Conservation (phyloP, 1,284 basidiomycete genomes). For the Puccinia polysora region DNA sequence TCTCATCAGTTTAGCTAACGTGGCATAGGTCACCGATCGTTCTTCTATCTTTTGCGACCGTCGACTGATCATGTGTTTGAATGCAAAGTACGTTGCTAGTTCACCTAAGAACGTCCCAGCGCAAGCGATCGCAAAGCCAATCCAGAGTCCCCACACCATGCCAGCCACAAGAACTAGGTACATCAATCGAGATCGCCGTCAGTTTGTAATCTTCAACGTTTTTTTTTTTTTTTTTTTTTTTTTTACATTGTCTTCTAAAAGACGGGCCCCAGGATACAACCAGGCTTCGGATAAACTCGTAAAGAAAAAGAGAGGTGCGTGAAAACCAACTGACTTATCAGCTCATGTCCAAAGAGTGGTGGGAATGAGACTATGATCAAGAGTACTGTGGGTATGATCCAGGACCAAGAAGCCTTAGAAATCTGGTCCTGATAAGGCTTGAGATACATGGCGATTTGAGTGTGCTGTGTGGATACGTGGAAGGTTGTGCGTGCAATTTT, state of each 20-base stretch:
- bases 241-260: slow-evolving; percentile 19
- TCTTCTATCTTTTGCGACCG: slow-evolving; percentile 52
- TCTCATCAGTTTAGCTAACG: slow-evolving; percentile 52
- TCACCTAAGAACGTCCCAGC: slow-evolving; percentile 52
- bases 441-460: slow-evolving; percentile 3
- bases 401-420: slow-evolving; percentile 42
- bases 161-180: slow-evolving; percentile 49
- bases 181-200: slow-evolving; percentile 46
- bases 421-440: slow-evolving; percentile 30
- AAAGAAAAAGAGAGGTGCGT: not conserved
- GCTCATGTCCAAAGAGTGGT: slow-evolving; percentile 53
- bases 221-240: slow-evolving; percentile 43
- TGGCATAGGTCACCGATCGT: slow-evolving; percentile 54
- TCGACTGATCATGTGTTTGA: slow-evolving; percentile 52
- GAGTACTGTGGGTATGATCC: slow-evolving; percentile 51
- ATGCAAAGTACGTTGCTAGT: slow-evolving; percentile 51
- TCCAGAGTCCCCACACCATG: slow-evolving; percentile 54
- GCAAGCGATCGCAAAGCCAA: slow-evolving; percentile 52
- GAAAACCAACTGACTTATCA: not conserved
- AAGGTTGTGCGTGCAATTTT: no score
- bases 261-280: not conserved
- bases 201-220: slow-evolving; percentile 10
- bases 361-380: slow-evolving; percentile 55
- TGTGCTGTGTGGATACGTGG: no score
- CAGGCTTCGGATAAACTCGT: not conserved